phyloP scores from a whole-genome alignment of 208 protist genomes.

The Acanthamoeba lenticulata region DNA sequence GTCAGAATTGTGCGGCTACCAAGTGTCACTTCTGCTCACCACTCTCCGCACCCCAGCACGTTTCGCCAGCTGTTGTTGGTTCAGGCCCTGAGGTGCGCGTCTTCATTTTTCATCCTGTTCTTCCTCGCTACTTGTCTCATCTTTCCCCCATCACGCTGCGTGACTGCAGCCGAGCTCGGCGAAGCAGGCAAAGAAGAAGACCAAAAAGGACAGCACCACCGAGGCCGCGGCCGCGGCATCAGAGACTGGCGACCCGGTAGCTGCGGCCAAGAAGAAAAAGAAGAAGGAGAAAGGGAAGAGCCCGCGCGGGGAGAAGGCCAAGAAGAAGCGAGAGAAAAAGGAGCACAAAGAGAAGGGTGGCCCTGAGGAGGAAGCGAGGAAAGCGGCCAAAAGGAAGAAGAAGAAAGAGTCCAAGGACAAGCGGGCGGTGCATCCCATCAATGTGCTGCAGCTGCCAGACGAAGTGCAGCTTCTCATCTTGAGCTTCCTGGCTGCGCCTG shows the following conservation, averaged over 20 bases:
- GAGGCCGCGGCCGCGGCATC: too few species aligned
- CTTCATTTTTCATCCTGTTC: too few species aligned
- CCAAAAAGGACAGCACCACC: neutral
- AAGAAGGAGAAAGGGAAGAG: conserved; percentile 30
- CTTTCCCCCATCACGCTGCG: too few species aligned
- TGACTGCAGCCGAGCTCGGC: too few species aligned
- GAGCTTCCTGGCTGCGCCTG: neutral
- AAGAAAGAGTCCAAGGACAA: conserved; percentile 4
- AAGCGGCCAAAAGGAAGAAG: neutral
- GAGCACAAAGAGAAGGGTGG: neutral
- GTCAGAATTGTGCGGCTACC: too few species aligned
- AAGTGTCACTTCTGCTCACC: too few species aligned
- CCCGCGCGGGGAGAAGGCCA: neutral
- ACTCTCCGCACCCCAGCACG: too few species aligned
- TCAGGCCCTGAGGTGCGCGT: too few species aligned
- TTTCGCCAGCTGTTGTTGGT: too few species aligned
- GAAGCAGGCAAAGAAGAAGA: neutral
- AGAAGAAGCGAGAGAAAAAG: neutral
- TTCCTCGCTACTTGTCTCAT: too few species aligned
- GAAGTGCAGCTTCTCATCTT: conserved; percentile 40
- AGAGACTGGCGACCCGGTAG: neutral
- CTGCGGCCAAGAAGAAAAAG: neutral
- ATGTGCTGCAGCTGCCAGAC: neutral
- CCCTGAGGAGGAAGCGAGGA: neutral
- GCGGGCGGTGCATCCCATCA: neutral